Base-by-base conservation (phyloP, 768 basidiomycete genomes). In the Daedalea quercina region DNA sequence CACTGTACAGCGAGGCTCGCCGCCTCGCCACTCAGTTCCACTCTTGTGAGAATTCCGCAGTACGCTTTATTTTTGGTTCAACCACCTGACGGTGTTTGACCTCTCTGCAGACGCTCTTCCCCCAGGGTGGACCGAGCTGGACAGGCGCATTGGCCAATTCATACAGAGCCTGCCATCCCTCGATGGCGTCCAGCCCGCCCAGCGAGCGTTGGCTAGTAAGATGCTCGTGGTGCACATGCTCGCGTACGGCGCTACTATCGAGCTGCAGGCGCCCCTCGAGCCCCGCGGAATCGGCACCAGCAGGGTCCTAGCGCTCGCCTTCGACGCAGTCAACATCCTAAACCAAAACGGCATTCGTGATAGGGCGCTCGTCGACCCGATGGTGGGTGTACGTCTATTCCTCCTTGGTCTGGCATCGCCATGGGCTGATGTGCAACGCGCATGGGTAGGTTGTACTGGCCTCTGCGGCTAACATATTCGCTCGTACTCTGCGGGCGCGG, bases 1-100 rank as follows among this genome's bases (percentile, higher is more conserved):
- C 82, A 20, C 67, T 85, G 35, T 78, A 83, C 53, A 82, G 84
- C 60, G 72, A 76, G 19, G 78, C 83, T 9, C 71, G 77, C 8
- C 76, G 77, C 44, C 65, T 87, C n/a, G 73, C 76, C 6, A 76
- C 66, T 24, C 66, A 68, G 23, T 69, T 69, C 61, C 57, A 60
- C 34, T 63, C 64, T 23, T 58, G 68, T 69, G 54, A 55, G 31
- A 22, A 11, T 33, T 3, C 9, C 22, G 9, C n/a, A n/a, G n/a
- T n/a, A n/a, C n/a, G n/a, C n/a, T n/a, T n/a, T n/a, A n/a, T n/a
- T n/a, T n/a, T n/a, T n/a, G n/a, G n/a, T n/a, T n/a, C n/a, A n/a
- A n/a, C n/a, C n/a, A n/a, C 19, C 26, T 11, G 34, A 19, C 42
- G 19, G 31, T 3, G 25, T 19, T 47, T 45, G 48, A 55, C 56